Percentiles rank a stretch among this genome's conserved stretches.
phyloP scores from a whole-genome alignment of 164 flowering plant genomes.

The Paratinospora sagittata region DNA sequence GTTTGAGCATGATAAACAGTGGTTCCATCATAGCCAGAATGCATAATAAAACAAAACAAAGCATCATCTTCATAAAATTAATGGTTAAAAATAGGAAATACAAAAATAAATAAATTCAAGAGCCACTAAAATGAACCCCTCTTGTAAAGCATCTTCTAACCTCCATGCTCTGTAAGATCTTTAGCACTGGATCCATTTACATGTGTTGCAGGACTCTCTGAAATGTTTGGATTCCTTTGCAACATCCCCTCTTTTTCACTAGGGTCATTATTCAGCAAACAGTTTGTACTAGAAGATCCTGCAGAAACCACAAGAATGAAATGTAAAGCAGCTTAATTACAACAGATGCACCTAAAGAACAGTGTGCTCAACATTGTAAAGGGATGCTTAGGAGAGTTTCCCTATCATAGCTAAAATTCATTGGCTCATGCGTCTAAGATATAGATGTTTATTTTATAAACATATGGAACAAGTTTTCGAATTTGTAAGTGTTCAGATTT shows the following conservation, averaged over 20 bases:
- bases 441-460: no score
- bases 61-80: not conserved
- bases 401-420: not conserved
- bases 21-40: not conserved
- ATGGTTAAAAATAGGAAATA: not conserved
- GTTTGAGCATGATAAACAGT: not conserved
- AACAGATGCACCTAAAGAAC: not conserved
- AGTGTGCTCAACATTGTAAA: not conserved
- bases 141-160: not conserved
- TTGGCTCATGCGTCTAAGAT: no score
- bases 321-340: not conserved
- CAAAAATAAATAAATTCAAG: not conserved
- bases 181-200: constrained; percentile 4
- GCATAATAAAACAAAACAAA: not conserved
- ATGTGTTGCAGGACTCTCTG: not conserved
- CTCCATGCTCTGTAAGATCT: constrained; percentile 14
- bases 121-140: constrained; percentile 1
- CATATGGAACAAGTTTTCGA: no score
- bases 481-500: no score
- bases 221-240: constrained; percentile 7
- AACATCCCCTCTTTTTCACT: not conserved
- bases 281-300: constrained; percentile 16
- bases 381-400: not conserved
- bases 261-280: not conserved
- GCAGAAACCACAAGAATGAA: constrained; percentile 4